A percentile compares a stretch with the other conserved stretches of the same genome.
Conservation (phyloP, 2,329 filamentous ascomycete species). For the Aspergillus sp. region DNA sequence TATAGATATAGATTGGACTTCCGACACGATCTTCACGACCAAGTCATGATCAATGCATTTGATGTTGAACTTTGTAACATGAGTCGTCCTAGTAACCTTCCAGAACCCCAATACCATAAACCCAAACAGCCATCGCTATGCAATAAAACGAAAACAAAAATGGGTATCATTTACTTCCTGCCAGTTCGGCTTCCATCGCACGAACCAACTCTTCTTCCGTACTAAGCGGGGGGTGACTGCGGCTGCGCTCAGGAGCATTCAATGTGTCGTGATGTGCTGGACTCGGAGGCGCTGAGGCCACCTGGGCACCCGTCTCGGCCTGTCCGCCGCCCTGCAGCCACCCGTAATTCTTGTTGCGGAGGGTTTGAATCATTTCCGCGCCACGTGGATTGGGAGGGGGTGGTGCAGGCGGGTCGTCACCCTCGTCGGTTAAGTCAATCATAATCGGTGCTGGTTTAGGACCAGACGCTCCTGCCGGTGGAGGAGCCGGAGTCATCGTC, state of each 20-base stretch:
- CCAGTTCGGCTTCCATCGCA: slow-evolving; percentile 28
- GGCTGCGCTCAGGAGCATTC: not conserved
- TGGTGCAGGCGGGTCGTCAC: not conserved
- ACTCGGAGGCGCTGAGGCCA: not conserved
- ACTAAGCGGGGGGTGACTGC: not conserved
- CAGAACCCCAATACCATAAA: not conserved
- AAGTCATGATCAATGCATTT: not conserved
- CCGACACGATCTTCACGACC: slow-evolving; percentile 5
- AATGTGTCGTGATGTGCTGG: not conserved
- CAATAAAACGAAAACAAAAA: slow-evolving; percentile 1
- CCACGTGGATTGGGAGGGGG: slow-evolving; percentile 10
- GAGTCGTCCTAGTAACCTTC: not conserved
- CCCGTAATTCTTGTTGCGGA: slow-evolving; percentile 30
- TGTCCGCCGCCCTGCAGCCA: slow-evolving; percentile 24
- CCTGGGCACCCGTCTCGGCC: not conserved
- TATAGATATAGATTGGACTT: not conserved
- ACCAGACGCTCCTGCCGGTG: not conserved
- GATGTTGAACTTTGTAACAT: not conserved
- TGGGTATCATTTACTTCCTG: slow-evolving; percentile 10
- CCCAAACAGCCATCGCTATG: slow-evolving; percentile 4
- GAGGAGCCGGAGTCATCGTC: not conserved
- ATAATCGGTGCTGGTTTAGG: slow-evolving; percentile 8
- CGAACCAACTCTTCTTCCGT: slow-evolving; percentile 24
- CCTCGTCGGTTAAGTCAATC: slow-evolving; percentile 22
- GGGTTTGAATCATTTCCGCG: slow-evolving; percentile 20